Evolutionary conservation across 805 yeast species (phyloP), one percentile per base, ranked within the genome.

Genomic region (Lipomyces yamadae): DNA sequence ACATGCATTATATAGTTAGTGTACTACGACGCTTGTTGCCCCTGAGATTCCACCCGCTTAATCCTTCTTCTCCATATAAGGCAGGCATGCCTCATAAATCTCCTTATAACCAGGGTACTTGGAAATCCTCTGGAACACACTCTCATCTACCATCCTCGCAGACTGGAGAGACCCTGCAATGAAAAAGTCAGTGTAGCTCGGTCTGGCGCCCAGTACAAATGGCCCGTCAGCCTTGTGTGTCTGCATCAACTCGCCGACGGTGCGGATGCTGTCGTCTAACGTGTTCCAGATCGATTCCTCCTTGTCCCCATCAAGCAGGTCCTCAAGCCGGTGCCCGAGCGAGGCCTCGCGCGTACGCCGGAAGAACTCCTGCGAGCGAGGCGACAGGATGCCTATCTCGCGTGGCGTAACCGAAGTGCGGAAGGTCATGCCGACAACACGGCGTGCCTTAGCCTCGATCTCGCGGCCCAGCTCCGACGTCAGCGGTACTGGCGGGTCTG

Each of bases 271-370:
- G 29, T 35, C 45, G 45, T 24, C 52, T 3, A 24, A 32, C 4
- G 34, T 3, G n/a, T 29, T 45, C 63, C 54, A 54, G 13, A 10
- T 11, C 29, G 33, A 18, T 11, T 34, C 50, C 56, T 33, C 52
- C 32, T 24, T 39, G 15, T 35, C 56, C 34, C 4, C 50, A 4
- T 39, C 58, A 2, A 52, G 35, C 37, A 52, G 18, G 33, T 34
- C 34, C 52, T 52, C 58, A 6, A 52, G 37, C 30, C 53, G 53
- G 15, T 30, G 37, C n/a, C 63, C 63, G 42, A 60, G 50, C 53
- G 42, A 15, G 48, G 24, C 39, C 52, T 60, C 58, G 24, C 63
- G 57, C 10, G 63, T 37, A 2, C 52, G 45, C n/a, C 63, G 57
- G 35, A 60, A 60, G n/a, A 52, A 60, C 8, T 7, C 18, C 34